Base-by-base conservation (phyloP, 805 yeast species). In the Myxozyma neglecta region DNA sequence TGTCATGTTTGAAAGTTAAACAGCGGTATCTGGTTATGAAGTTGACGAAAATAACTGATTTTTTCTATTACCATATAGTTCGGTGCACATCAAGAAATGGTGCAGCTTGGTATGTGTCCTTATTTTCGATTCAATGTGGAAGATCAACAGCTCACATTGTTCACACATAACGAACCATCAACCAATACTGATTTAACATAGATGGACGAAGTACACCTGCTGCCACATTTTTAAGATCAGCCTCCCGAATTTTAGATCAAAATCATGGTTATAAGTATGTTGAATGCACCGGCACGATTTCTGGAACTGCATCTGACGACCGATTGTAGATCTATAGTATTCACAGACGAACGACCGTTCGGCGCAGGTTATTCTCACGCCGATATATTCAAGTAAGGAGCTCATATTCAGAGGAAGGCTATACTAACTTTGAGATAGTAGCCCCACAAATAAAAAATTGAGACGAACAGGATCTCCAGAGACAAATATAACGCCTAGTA, bases 291-390 rank as follows among this genome's bases (percentile, higher is more conserved):
- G 10, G 16, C 14, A n/a, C 24, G 5, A 9, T 36, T 7, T 24
- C 11, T 36, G 16, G 18, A 14, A 32, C 9, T 24, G 44, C 10
- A 14, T 36, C 53, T 24, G 39, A 29, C 24, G 10, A 16, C 35
- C 18, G 42, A 20, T 34, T 39, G 34, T 35, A 57, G 60, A n/a
- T 56, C 60, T 13, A 13, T 57, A n/a, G n/a, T 47, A 39, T 34
- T 51, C 29, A 35, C 48, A 24, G 74, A 73, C 50, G 81, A 78
- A 14, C 80, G 77, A 61, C 75, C 81, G 1, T 78, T 83, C 14
- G 87, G 87, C 10, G 85, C 87, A 0, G 79, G 84, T 1, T 80
- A 80, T 68, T 81, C 86, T 7, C 84, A 83, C 71, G 73, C 83
- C n/a, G 84, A 81, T 53, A 68, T 76, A n/a, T 66, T 70, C 10